Conservation (phyloP, 768 basidiomycete species). For the Suillus subluteus region DNA sequence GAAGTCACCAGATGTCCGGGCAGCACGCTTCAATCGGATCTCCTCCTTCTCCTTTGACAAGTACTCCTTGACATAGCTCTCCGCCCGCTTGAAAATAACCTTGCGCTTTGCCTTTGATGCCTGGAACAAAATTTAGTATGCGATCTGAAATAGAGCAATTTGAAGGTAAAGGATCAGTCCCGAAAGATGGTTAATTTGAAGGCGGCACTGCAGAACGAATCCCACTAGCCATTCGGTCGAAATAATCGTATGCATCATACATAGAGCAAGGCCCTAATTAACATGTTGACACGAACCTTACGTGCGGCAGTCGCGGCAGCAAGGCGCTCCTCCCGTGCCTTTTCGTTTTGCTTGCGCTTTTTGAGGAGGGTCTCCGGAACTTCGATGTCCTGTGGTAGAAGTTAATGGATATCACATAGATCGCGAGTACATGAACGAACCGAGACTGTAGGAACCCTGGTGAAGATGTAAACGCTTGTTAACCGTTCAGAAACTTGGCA, state of each 20-base stretch:
- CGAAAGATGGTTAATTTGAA: conserved; percentile 86
- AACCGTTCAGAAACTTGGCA: conserved; percentile 4
- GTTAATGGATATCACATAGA: conserved; percentile 20
- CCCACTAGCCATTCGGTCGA: conserved; percentile 77
- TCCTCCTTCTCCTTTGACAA: conserved; percentile 91
- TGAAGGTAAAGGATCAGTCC: conserved; percentile 50
- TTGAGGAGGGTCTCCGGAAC: conserved; percentile 99
- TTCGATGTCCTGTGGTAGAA: conserved; percentile 72
- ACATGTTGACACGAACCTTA: conserved; percentile 64
- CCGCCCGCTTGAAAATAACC: conserved; percentile 99
- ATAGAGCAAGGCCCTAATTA: conserved; percentile 22
- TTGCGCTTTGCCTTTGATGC: conserved; percentile 90
- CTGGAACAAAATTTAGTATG: conserved; percentile 43
- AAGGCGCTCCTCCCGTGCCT: conserved; percentile 92
- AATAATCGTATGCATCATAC: conserved; percentile 84
- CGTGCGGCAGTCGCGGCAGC: conserved; percentile 81
- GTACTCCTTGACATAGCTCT: conserved; percentile 98
- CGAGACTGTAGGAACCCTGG: conserved; percentile 51
- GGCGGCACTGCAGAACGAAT: conserved; percentile 66
- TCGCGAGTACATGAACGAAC: conserved; percentile 33
- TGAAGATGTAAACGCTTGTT: conserved; percentile 8
- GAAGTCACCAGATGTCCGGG: conserved; percentile 91
- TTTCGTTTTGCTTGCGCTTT: conserved; percentile 98
- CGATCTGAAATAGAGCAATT: not conserved
- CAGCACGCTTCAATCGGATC: conserved; percentile 91